phyloP scores from a whole-genome alignment of 2,329 filamentous ascomycete species.

The Paecilomyces sp. region DNA sequence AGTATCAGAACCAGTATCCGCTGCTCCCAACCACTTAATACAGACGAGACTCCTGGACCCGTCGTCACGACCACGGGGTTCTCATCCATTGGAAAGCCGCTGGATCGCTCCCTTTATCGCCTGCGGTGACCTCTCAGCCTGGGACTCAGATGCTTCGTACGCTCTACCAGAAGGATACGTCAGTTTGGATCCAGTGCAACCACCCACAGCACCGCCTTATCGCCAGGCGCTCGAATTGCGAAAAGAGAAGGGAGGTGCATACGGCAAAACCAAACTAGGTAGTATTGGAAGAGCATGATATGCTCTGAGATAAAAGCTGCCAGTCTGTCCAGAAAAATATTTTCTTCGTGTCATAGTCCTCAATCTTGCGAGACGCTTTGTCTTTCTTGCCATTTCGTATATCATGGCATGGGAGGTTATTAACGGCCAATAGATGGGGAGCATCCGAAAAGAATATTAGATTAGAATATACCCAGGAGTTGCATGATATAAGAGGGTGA shows the following conservation, averaged over 20 bases:
- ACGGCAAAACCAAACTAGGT: constrained; percentile 59
- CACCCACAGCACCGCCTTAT: constrained; percentile 92
- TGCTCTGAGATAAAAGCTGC: not conserved
- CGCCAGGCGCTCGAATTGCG: constrained; percentile 82
- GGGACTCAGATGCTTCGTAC: constrained; percentile 94
- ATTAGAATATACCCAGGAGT: not conserved
- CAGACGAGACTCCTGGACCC: constrained; percentile 39
- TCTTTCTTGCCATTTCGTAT: not conserved
- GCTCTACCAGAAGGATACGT: constrained; percentile 78
- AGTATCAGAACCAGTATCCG: not conserved
- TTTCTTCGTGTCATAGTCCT: not conserved
- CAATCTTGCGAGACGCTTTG: not conserved
- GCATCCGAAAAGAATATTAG: not conserved
- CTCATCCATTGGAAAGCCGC: constrained; percentile 42
- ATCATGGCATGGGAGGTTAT: not conserved
- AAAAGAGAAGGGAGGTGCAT: constrained; percentile 66
- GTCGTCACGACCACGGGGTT: constrained; percentile 15
- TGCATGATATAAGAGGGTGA: not conserved
- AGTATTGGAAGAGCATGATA: constrained; percentile 16
- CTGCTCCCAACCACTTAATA: constrained; percentile 11
- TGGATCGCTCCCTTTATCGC: constrained; percentile 97
- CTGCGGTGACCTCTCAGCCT: constrained; percentile 91
- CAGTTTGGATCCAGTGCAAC: constrained; percentile 85
- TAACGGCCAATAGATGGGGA: not conserved
- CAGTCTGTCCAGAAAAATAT: not conserved